Evolutionary conservation across 2,329 filamentous ascomycete genomes (phyloP), one percentile per base, ranked within the genome.

Genomic region (Neodidymelliopsis sp.): DNA sequence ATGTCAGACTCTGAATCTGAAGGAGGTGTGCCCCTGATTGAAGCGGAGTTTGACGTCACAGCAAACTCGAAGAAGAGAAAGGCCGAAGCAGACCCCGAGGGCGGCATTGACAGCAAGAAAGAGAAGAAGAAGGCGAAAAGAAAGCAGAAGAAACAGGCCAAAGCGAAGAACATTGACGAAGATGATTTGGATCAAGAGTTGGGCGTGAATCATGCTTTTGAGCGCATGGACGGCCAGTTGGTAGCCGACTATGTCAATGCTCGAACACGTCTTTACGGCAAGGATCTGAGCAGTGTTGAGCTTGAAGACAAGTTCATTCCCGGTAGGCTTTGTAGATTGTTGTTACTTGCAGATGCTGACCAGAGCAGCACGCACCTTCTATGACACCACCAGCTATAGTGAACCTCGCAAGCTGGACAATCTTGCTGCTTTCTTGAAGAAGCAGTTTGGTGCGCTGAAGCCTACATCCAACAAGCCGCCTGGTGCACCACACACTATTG

Each of bases 211-310:
- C 85, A 84, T 57, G 84, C 89, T 3, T 89, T 97, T 69, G 84
- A 85, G 33, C 84, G 85, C 53, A 92, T 97, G 87, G 90, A 96
- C 71, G 87, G 84, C 52, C 84, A 87, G 58, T 79, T 97, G 30
- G 77, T 97, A 35, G 90, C 92, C 2, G 93, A 97, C 70, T 86
- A 96, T 70, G 79, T 97, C 54, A 89, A 89, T 6, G 87, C 94
- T 67, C 84, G 89, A 67, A 87, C 90, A 42, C 84, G 82, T 57
- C 82, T 88, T 18, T 95, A 93, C 66, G 89, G 91, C 43, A 84
- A 83, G 20, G 88, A 96, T 41, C 73, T 97, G 64, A 96, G 89
- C 61, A 78, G 85, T 0, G 83, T 97, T 29, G 94, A 99, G 74
- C 77, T 96, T 23, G 87, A 90, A 47, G 92, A 97, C 68, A 78